Base-by-base conservation (phyloP, 2,329 filamentous ascomycete genomes). In the Colletotrichum sp. region DNA sequence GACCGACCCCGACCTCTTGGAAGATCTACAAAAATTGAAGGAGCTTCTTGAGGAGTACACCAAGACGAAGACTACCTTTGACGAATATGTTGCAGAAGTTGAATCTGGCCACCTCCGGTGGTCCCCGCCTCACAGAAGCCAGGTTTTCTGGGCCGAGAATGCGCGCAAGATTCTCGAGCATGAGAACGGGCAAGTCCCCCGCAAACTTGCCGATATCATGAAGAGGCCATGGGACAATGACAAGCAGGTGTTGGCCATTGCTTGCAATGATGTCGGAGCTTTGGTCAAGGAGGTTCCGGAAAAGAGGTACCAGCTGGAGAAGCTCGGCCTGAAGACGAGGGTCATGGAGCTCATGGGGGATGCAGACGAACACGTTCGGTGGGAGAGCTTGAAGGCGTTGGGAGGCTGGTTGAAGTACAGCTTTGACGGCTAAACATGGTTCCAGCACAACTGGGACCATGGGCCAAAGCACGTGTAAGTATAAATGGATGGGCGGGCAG, bases 271-370 rank as follows among this genome's bases (percentile, higher is more conserved):
- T 82, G 92, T 98, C 24, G 96, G 95, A n/a, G 93, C 90, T 77
- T 86, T 98, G 76, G 96, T 98, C 65, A 96, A 95, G 85, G 95
- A 98, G 84, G 94, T 96, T 71, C 96, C 96, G 1, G 96, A 98
- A 87, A 95, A 93, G 87, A 89, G 96, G 81, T 88, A 90, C 75
- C 91, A 94, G 83, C 89, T 98, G 80, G 96, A 98, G 87, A 96
- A 93, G 86, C 85, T 96, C 59, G 95, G 95, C 0, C 85, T 98
- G 78, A 98, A 98, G 90, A 92, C 91, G 22, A 90, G 95, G 79
- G 93, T 98, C 76, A 98, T 98, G 96, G 95, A 96, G 86, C 89
- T 98, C 81, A 98, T 98, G 96, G 93, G 92, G 81, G 95, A 98
- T 82, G 90, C 92, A 75, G 95, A 98, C 81, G 96, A 98, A 87